Base-by-base conservation (phyloP, 2,329 filamentous ascomycete species). In the Shiraia sp. region DNA sequence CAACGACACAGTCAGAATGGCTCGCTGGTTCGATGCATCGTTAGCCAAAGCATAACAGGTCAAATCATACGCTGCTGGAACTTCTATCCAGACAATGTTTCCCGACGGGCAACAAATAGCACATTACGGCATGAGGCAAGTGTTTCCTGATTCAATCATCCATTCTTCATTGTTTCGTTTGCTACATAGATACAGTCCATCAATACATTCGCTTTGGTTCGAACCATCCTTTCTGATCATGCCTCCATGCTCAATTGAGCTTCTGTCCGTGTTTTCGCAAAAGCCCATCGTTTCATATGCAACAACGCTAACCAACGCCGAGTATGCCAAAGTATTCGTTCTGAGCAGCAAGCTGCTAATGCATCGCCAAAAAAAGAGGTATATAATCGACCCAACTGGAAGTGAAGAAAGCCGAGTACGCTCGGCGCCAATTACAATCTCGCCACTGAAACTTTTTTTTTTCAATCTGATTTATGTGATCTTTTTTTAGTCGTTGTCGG, bases 401-500 rank as follows among this genome's bases (percentile, higher is more conserved):
- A 60, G 42, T 47, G 48, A 47, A 45, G 27, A 48, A 46, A 48
- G 45, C 54, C 59, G 51, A 56, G 48, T 54, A 63, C 43, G 45
- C 58, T 59, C 47, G 53, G 54, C 57, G 35, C 41, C 48, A 53
- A 51, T 51, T 59, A 56, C 51, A 61, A 48, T 56, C 44, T 48
- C 44, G 43, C 42, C 36, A 49, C 32, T 42, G 49, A 46, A 48
- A 41, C 46, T 32, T 42, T 45, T 45, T 32, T 38, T 37, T 49
- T 45, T 48, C 41, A 44, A 39, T 26, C 27, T 47, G 31, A 40
- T 36, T 30, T 24, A 24, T 13, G 5, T 3, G n/a, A 5, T 40
- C 7, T 19, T 36, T 27, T 33, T 32, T 39, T 55, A 61, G 29
- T 66, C 53, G 43, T 66, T 58, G 52, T 77, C 75, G 44, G 75